phyloP scores from a whole-genome alignment of 352 stramenopile species.

The Phytophthora pini region DNA sequence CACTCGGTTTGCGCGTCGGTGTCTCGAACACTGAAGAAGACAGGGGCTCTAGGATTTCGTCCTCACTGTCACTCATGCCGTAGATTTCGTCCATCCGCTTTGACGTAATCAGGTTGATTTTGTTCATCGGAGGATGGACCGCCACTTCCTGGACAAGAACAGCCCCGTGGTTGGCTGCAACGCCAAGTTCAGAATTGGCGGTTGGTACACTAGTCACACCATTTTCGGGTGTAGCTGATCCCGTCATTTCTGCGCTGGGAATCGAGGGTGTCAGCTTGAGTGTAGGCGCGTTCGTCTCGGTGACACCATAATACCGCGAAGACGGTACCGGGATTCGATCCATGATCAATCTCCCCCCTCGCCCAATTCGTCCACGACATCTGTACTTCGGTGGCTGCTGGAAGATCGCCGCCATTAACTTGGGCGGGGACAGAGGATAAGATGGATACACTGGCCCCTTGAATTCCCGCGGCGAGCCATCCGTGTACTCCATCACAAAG shows the following conservation, averaged over 20 bases:
- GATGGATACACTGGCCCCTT: constrained; percentile 58
- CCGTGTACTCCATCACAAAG: constrained; percentile 57
- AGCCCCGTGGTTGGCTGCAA: constrained; percentile 46
- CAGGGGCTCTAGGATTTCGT: constrained; percentile 74
- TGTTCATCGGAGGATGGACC: constrained; percentile 55
- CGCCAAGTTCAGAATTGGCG: constrained; percentile 19
- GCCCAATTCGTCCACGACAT: constrained; percentile 73
- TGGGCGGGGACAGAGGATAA: constrained; percentile 67
- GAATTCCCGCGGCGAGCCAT: constrained; percentile 30
- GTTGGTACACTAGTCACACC: constrained; percentile 7
- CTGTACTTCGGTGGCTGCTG: constrained; percentile 75
- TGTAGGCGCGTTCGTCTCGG: constrained; percentile 56
- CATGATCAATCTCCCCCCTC: constrained; percentile 75
- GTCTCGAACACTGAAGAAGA: constrained; percentile 63
- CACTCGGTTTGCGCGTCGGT: constrained; percentile 43
- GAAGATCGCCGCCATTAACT: constrained; percentile 74
- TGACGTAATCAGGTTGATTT: constrained; percentile 60
- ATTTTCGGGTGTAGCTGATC: constrained; percentile 8
- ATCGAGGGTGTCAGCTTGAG: constrained; percentile 27
- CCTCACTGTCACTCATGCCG: constrained; percentile 86
- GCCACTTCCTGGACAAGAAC: constrained; percentile 75
- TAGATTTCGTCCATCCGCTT: constrained; percentile 82
- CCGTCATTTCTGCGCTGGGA: neutral
- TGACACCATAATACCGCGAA: constrained; percentile 58
- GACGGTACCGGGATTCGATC: constrained; percentile 72